Conservation (phyloP, 306 rosid species). For the Casuarina cunninghamiana region DNA sequence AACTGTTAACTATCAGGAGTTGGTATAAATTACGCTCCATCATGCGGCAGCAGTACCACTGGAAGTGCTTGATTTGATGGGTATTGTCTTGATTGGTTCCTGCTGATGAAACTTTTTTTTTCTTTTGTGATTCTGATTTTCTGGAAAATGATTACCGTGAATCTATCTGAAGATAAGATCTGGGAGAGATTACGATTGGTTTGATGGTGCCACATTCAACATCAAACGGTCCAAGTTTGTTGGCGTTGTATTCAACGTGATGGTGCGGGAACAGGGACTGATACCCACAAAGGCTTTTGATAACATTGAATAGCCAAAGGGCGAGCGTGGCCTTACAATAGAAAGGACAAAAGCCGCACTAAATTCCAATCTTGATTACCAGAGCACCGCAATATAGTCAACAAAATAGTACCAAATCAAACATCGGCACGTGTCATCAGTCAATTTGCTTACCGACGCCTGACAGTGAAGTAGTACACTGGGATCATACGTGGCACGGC, state of each 20-base stretch:
- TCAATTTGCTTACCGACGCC: background rate
- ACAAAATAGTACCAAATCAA: background rate
- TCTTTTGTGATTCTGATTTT: no score
- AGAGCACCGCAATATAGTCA: slow-evolving; percentile 9
- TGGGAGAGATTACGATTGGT: no score
- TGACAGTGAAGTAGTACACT: slow-evolving; percentile 2
- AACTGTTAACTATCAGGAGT: background rate
- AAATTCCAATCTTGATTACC: background rate
- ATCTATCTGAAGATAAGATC: no score
- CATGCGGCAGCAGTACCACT: no score
- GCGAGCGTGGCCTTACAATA: background rate
- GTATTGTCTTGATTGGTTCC: no score
- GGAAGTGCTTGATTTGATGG: no score
- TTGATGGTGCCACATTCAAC: background rate
- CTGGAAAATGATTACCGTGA: no score
- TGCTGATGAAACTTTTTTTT: background rate
- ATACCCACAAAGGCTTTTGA: background rate
- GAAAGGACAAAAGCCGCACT: slow-evolving; percentile 15
- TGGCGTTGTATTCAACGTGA: background rate
- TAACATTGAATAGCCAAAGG: background rate
- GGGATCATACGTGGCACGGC: background rate
- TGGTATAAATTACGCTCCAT: background rate
- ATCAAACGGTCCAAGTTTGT: background rate
- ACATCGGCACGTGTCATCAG: slow-evolving; percentile 12
- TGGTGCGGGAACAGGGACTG: background rate